These are phyloP conservation scores for Paecilomyces variotii DNA, from an alignment of 2,329 filamentous ascomycete genomes.

Conservation along the genomic window DNA sequence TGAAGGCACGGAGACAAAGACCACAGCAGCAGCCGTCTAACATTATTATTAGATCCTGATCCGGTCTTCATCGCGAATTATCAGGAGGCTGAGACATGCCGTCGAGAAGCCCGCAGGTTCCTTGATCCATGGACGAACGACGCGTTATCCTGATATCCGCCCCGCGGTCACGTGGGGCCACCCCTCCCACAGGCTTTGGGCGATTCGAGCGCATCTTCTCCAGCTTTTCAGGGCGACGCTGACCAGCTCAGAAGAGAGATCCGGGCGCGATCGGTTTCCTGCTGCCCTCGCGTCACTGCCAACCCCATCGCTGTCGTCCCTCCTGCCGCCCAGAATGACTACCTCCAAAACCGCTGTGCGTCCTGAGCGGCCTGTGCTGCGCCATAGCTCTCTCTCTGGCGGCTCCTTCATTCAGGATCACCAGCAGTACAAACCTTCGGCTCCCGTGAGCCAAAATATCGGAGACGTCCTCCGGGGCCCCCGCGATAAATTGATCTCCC, in stretches of 20 bases:
- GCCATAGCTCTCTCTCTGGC: conserved; percentile 33
- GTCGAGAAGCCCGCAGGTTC: conserved; percentile 8
- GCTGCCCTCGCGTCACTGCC: neutral
- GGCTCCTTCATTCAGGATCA: conserved; percentile 41
- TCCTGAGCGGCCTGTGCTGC: conserved; percentile 33
- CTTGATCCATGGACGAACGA: conserved; percentile 6
- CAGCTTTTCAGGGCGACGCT: neutral
- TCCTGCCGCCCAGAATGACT: conserved; percentile 16
- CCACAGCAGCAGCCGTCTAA: neutral
- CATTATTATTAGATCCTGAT: neutral
- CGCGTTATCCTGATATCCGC: neutral
- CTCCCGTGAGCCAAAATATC: conserved; percentile 26
- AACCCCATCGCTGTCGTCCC: neutral
- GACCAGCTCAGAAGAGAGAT: neutral
- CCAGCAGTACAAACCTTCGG: conserved; percentile 39
- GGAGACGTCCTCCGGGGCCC: conserved; percentile 27
- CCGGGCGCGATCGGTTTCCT: neutral
- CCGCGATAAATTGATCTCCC: conserved; percentile 15
- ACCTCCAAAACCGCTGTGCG: conserved; percentile 21
- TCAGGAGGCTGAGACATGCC: neutral
- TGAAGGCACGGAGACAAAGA: neutral
- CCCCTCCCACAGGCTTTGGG: neutral
- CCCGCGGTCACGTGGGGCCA: neutral
- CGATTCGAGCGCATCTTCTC: neutral
- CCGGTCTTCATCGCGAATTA: neutral